Evolutionary conservation across 352 stramenopile genomes (phyloP), one percentile per base, ranked within the genome.

Genomic region (Phytophthora gonapodyides): DNA sequence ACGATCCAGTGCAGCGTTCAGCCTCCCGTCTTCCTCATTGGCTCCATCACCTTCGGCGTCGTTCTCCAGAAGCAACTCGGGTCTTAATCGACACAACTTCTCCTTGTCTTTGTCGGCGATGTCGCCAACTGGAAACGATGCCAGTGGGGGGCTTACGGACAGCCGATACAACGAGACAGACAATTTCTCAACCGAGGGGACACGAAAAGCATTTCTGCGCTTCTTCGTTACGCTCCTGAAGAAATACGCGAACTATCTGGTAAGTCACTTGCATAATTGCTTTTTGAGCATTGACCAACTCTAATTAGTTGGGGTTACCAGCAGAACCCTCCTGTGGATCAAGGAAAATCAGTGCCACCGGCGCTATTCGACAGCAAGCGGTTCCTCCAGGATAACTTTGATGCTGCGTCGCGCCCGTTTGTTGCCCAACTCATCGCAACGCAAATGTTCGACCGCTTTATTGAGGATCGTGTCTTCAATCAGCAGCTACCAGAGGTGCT

Each of bases 371-470:
- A 92, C 42, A 69, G 64, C 17, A 78, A 89, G 16, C 46, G 67
- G 1, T 94, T 92, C 53, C 44, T 94, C 8, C 82, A 84, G 5
- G 84, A 94, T 11, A 86, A 88, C 57, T 71, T 70, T 35, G 84
- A 94, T 57, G 47, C 71, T 30, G 56, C 69, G 7, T 90, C 85
- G 1, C 71, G 78, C 1, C 68, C 79, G 21, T 92, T 91, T 68
- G 65, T 94, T 17, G 44, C 76, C 13, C 74, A 87, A 19, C 51
- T 94, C 24, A 76, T 92, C 21, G 68, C 47, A 24, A 92, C 84
- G 7, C 84, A 94, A 47, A 93, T 94, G 83, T 94, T 94, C 57
- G 78, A 93, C 58, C 83, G 85, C 2, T 94, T 94, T 47, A 79
- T 89, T 50, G 81, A 92, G 74, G 85, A 94, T 42, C 80, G 85